These are phyloP conservation scores for Arthroderma sp. DNA, from an alignment of 2,329 filamentous ascomycete genomes.

Conservation along the genomic window DNA sequence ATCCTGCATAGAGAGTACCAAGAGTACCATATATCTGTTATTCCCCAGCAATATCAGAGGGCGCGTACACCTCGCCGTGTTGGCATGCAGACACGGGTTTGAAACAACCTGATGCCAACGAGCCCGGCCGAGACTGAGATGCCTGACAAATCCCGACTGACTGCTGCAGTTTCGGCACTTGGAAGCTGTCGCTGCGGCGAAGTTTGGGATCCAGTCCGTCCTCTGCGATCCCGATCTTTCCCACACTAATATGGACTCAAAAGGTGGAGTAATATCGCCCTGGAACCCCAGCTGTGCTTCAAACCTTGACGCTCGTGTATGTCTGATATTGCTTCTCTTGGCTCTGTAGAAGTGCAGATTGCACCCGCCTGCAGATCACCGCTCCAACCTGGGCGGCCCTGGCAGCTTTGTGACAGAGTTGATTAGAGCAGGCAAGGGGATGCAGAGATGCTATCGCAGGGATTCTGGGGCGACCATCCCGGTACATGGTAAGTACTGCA, in stretches of 20 bases:
- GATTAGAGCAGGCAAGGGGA: neutral
- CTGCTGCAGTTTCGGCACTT: neutral
- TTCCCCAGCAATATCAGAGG: slow-evolving; percentile 1
- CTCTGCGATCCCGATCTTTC: neutral
- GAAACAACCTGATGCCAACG: slow-evolving; percentile 1
- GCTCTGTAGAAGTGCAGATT: neutral
- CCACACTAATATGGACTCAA: neutral
- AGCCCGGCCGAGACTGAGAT: slow-evolving; percentile 3
- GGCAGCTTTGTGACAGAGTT: neutral
- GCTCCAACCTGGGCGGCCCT: slow-evolving; percentile 3
- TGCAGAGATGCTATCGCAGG: neutral
- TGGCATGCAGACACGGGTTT: slow-evolving; percentile 1
- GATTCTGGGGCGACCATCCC: neutral
- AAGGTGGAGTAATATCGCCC: neutral
- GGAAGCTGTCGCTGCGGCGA: neutral
- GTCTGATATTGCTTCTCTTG: neutral
- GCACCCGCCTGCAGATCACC: slow-evolving; percentile 1
- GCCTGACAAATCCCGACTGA: neutral
- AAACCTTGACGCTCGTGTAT: slow-evolving; percentile 4
- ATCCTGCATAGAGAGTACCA: neutral
- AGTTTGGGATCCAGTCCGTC: neutral
- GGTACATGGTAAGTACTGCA: neutral
- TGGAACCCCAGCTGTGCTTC: slow-evolving; percentile 6
- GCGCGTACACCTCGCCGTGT: neutral
- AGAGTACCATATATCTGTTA: neutral